A percentile compares a stretch with the other conserved stretches of the same genome.
Evolutionary conservation across 2,329 filamentous ascomycete genomes (phyloP).

Genomic region (Aspergillus sp.): DNA sequence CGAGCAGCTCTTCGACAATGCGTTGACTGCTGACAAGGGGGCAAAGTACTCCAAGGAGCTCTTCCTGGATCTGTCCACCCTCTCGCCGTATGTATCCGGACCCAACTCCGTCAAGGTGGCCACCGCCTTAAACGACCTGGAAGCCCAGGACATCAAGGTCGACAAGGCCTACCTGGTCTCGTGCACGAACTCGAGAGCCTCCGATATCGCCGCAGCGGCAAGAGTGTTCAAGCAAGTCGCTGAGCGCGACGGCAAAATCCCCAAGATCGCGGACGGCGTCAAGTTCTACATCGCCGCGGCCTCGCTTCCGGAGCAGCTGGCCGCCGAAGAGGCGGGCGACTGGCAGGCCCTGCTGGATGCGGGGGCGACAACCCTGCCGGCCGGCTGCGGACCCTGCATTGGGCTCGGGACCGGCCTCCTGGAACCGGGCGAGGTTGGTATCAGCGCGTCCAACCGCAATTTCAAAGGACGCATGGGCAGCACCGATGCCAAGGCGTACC

Average conservation of each 20-base stretch:
- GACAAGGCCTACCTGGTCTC: conserved; percentile 81
- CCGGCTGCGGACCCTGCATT: conserved; percentile 78
- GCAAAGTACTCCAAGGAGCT: conserved; percentile 76
- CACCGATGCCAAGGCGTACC: conserved; percentile 69
- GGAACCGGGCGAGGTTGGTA: conserved; percentile 76
- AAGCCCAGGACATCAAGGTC: conserved; percentile 62
- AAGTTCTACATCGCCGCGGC: conserved; percentile 86
- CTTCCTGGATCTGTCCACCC: conserved; percentile 70
- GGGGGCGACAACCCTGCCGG: conserved; percentile 61
- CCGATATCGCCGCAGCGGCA: conserved; percentile 73
- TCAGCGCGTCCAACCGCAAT: conserved; percentile 76
- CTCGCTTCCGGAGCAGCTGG: conserved; percentile 64
- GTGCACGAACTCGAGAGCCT: conserved; percentile 78
- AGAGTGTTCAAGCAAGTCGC: conserved; percentile 75
- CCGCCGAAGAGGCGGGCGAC: conserved; percentile 69
- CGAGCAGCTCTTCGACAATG: conserved; percentile 61
- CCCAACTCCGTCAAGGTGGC: conserved; percentile 87
- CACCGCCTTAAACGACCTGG: conserved; percentile 66
- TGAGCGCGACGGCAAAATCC: conserved; percentile 48
- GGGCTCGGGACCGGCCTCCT: conserved; percentile 72
- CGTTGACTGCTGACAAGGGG: conserved; percentile 60
- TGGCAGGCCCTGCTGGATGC: conserved; percentile 77
- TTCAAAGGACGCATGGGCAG: conserved; percentile 88
- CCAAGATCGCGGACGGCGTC: conserved; percentile 66
- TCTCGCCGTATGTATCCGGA: conserved; percentile 75